phyloP scores from a whole-genome alignment of 139 green algal species.

The Coccomyxa sp. region DNA sequence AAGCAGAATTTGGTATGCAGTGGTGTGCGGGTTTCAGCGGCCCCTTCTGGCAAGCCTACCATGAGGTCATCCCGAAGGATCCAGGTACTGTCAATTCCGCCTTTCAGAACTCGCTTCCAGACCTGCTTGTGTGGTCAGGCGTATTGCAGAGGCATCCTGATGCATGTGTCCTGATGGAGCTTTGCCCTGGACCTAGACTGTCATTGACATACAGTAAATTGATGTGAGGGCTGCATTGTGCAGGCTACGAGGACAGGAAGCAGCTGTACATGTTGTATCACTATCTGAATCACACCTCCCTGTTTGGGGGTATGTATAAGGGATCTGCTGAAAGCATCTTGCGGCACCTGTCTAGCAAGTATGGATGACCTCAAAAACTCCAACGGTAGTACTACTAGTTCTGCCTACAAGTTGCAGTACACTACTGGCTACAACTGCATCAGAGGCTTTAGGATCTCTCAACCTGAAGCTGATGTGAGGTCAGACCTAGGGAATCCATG shows the following conservation, averaged over 20 bases:
- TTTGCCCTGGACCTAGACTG: neutral
- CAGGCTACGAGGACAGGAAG: slow-evolving; percentile 67
- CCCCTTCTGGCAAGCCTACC: slow-evolving; percentile 59
- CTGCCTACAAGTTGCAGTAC: too few relatives aligned
- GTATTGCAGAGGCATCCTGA: neutral
- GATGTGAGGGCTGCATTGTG: neutral
- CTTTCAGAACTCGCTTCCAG: neutral
- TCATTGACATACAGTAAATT: neutral
- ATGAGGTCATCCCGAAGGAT: slow-evolving; percentile 64
- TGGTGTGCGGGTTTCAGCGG: slow-evolving; percentile 60
- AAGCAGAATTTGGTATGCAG: slow-evolving; percentile 96
- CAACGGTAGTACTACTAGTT: too few relatives aligned
- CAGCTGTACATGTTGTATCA: slow-evolving; percentile 91
- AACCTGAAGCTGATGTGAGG: too few relatives aligned
- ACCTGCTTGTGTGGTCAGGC: neutral
- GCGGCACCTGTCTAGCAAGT: neutral
- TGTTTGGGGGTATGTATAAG: slow-evolving; percentile 77
- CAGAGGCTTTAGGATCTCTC: too few relatives aligned
- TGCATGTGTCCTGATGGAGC: neutral
- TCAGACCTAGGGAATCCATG: too few relatives aligned
- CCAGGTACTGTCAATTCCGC: slow-evolving; percentile 5
- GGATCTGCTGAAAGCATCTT: slow-evolving; percentile 43
- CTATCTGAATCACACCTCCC: slow-evolving; percentile 91
- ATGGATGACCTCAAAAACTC: too few relatives aligned
- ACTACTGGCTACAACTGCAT: too few relatives aligned